Evolutionary conservation across 352 stramenopile species (phyloP).

Genomic region (Pythium apleroticum): DNA sequence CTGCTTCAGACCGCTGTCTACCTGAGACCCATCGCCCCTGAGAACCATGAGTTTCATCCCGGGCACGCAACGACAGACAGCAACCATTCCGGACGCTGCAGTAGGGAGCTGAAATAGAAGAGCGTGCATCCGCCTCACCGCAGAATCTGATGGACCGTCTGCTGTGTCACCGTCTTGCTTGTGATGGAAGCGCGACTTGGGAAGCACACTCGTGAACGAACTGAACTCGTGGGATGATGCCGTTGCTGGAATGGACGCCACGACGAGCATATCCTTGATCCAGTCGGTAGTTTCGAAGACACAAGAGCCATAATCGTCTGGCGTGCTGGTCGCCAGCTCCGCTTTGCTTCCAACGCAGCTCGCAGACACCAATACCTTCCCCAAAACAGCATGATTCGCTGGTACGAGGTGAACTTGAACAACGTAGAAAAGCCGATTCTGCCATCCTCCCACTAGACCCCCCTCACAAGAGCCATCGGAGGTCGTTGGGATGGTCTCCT

Average conservation of each 20-base stretch:
- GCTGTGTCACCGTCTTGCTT: background rate
- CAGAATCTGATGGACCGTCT: background rate
- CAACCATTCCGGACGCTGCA: background rate
- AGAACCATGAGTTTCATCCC: background rate
- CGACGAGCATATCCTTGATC: slow-evolving; percentile 44
- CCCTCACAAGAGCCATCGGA: background rate
- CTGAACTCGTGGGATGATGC: slow-evolving; percentile 25
- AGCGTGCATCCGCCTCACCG: slow-evolving; percentile 3
- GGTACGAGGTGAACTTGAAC: slow-evolving; percentile 46
- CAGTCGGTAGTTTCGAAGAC: slow-evolving; percentile 66
- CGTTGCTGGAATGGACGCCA: background rate
- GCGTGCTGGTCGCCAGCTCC: slow-evolving; percentile 32
- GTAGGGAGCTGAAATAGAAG: slow-evolving; percentile 19
- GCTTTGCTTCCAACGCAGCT: slow-evolving; percentile 37
- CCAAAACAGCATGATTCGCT: slow-evolving; percentile 32
- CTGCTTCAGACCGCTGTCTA: background rate
- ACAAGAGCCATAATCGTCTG: slow-evolving; percentile 47
- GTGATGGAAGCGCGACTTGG: background rate
- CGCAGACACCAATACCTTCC: slow-evolving; percentile 37
- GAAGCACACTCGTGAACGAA: slow-evolving; percentile 42
- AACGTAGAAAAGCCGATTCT: slow-evolving; percentile 41
- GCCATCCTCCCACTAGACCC: slow-evolving; percentile 25
- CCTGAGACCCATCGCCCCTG: background rate
- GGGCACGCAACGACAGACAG: background rate
- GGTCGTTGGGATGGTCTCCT: background rate